Evolutionary conservation across 2,329 filamentous ascomycete species (phyloP).

Genomic region (Monosporascus cannonballus): DNA sequence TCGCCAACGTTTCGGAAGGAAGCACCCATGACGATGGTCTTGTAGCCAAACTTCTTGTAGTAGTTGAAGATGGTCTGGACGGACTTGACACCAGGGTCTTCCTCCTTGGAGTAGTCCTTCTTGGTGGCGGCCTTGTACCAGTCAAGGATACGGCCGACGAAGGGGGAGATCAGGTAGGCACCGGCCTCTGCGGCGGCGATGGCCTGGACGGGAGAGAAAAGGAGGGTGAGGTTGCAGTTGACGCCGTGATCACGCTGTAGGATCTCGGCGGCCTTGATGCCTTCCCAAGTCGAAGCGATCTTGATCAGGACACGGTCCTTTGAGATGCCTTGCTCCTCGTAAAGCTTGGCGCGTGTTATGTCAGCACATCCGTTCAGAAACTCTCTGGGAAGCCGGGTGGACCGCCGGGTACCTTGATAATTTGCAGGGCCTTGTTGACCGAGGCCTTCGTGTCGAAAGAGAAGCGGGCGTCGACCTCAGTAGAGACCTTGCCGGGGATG

Average conservation of each 20-base stretch:
- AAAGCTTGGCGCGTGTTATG: slow-evolving; percentile 56
- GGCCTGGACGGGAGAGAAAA: slow-evolving; percentile 95
- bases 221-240: slow-evolving; percentile 98
- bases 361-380: slow-evolving; percentile 4
- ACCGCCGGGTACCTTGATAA: slow-evolving; percentile 65
- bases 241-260: slow-evolving; percentile 92
- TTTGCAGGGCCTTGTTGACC: slow-evolving; percentile 91
- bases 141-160: slow-evolving; percentile 98
- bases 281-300: slow-evolving; percentile 98
- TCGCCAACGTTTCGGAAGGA: slow-evolving; percentile 95
- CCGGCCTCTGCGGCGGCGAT: slow-evolving; percentile 92
- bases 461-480: slow-evolving; percentile 92
- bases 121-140: slow-evolving; percentile 97
- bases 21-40: slow-evolving; percentile 99
- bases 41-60: slow-evolving; percentile 99
- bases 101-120: slow-evolving; percentile 83
- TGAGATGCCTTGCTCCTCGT: slow-evolving; percentile 83
- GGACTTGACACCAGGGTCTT: slow-evolving; percentile 94
- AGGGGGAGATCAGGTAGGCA: slow-evolving; percentile 97
- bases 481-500: slow-evolving; percentile 97
- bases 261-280: slow-evolving; percentile 97
- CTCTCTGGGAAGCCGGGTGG: too few relatives aligned
- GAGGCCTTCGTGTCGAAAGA: slow-evolving; percentile 93
- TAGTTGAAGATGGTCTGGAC: slow-evolving; percentile 98
- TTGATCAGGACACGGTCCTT: slow-evolving; percentile 98